Evolutionary conservation across 2,329 filamentous ascomycete species (phyloP).

Genomic region (Talaromyces pinophilus): DNA sequence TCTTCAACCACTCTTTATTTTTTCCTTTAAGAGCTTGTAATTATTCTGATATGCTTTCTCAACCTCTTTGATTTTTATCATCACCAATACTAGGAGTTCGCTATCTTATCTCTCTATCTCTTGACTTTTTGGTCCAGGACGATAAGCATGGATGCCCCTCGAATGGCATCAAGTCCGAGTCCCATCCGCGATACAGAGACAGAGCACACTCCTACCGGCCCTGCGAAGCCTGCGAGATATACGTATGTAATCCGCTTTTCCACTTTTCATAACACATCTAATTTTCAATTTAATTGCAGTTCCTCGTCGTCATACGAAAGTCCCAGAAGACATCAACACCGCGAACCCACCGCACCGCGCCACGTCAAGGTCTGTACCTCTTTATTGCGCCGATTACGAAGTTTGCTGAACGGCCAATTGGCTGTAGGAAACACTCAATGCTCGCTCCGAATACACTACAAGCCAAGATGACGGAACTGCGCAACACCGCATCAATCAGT

Average conservation of each 20-base stretch:
- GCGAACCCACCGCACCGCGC: constrained; percentile 61
- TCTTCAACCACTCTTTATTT: not conserved
- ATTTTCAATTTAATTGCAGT: constrained; percentile 37
- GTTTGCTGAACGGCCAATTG: constrained; percentile 22
- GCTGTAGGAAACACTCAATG: constrained; percentile 82
- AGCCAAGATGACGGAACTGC: constrained; percentile 79
- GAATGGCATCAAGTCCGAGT: constrained; percentile 23
- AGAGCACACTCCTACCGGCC: constrained; percentile 24
- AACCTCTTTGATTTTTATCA: not conserved
- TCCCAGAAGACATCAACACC: constrained; percentile 65
- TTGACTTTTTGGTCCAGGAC: constrained; percentile 24
- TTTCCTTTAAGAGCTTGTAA: not conserved
- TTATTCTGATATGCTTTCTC: not conserved
- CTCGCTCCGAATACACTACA: constrained; percentile 80
- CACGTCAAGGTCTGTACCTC: constrained; percentile 59
- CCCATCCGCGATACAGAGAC: constrained; percentile 20
- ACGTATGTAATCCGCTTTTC: constrained; percentile 27
- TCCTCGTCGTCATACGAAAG: constrained; percentile 62
- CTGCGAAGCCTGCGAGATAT: constrained; percentile 30
- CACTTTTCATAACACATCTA: too few species aligned
- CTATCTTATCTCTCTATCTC: not conserved
- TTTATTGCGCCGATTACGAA: constrained; percentile 21
- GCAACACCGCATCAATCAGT: constrained; percentile 91
- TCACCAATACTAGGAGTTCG: not conserved
- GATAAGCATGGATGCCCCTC: constrained; percentile 25